Percentiles rank a stretch among this genome's conserved stretches.
Conservation (phyloP, 1,284 basidiomycete species). For the Melampsora larici-populina region DNA sequence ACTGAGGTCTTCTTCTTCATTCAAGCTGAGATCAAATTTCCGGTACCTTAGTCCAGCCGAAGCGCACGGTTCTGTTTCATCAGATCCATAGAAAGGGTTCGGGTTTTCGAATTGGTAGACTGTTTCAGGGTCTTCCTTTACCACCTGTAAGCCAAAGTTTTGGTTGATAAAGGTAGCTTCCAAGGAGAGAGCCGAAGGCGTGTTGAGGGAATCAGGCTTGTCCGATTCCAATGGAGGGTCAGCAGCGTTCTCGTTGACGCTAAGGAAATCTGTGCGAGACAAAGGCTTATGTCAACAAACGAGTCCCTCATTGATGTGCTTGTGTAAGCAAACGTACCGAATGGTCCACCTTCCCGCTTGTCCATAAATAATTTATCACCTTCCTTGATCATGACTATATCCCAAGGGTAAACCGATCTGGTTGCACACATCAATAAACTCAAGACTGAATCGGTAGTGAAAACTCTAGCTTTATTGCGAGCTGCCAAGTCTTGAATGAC, state of each 20-base stretch:
- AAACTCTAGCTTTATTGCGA: conserved; percentile 77
- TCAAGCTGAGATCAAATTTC: conserved; percentile 85
- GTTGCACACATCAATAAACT: conserved; percentile 94
- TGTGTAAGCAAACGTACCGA: conserved; percentile 57
- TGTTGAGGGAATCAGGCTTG: conserved; percentile 82
- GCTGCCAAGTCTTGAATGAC: conserved; percentile 82
- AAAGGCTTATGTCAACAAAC: not conserved
- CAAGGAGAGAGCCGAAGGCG: conserved; percentile 85
- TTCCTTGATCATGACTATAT: conserved; percentile 90
- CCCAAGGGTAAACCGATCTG: conserved; percentile 96
- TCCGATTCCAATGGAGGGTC: conserved; percentile 87
- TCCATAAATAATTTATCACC: conserved; percentile 94
- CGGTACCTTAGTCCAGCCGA: conserved; percentile 96
- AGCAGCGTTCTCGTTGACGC: conserved; percentile 96
- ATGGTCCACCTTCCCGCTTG: conserved; percentile 95
- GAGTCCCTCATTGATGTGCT: too few species aligned
- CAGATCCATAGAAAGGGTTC: conserved; percentile 92
- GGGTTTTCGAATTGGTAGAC: conserved; percentile 70
- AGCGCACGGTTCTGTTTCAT: conserved; percentile 89
- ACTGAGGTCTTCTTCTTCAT: conserved; percentile 84
- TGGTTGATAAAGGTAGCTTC: conserved; percentile 99
- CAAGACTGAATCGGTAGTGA: conserved; percentile 92
- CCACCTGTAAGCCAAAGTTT: conserved; percentile 96
- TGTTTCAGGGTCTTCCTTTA: conserved; percentile 65
- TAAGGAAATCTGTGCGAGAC: conserved; percentile 69